Base-by-base conservation (phyloP, 495 filamentous ascomycete species). In the Lepidopterella palustris region DNA sequence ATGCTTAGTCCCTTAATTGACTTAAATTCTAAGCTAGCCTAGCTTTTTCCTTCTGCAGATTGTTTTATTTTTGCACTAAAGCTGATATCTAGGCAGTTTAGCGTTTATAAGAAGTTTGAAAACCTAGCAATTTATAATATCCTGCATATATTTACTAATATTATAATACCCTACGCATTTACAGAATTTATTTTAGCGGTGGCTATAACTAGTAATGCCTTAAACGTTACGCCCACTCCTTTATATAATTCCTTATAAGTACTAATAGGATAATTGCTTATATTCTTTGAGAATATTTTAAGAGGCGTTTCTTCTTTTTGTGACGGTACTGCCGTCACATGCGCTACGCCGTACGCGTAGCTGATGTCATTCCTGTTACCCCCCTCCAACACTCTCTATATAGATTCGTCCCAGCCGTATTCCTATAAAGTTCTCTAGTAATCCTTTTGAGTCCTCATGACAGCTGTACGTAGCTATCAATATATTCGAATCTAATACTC, bases 281-380 rank as follows among this genome's bases (percentile, higher is more conserved):
- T 47, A 47, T 47, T 47, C 20, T 47, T 47, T 15, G 42, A 47
- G 18, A 47, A 47, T 9, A 47, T 47, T 47, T 47, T 47, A 47
- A 23, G 20, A 47, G 20, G 6, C 6, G 20, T 15, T 23, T 18
- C 42, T 47, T 20, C 42, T 47, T 47, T 39, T 15, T 39, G n/a
- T n/a, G n/a, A n/a, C n/a, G n/a, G n/a, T n/a, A n/a, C n/a, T n/a
- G n/a, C n/a, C n/a, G n/a, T n/a, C n/a, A n/a, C n/a, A n/a, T n/a
- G n/a, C n/a, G n/a, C n/a, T n/a, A n/a, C n/a, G n/a, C n/a, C n/a
- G n/a, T n/a, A n/a, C n/a, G n/a, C n/a, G n/a, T n/a, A n/a, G n/a
- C n/a, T n/a, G n/a, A n/a, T n/a, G n/a, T n/a, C n/a, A n/a, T n/a
- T n/a, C n/a, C n/a, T n/a, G n/a, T n/a, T n/a, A n/a, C n/a, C n/a